These are phyloP conservation scores for Herpetomonas samuelpessoai DNA, from an alignment of 208 protist genomes.

Conservation along the genomic window DNA sequence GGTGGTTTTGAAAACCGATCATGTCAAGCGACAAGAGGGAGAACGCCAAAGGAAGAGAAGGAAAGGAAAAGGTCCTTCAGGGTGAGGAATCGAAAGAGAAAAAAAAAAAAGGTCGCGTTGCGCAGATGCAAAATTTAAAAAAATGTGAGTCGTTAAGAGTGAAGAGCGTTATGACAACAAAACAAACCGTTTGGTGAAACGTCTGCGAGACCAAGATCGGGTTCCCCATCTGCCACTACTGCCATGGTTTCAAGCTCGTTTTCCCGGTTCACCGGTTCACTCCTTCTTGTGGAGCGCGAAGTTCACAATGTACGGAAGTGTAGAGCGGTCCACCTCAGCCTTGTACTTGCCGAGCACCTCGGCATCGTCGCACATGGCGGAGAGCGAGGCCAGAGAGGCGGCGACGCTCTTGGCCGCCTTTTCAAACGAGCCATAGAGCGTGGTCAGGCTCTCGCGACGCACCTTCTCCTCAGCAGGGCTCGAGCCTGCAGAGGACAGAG, in stretches of 20 bases:
- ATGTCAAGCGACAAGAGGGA: not conserved
- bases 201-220: too few species aligned
- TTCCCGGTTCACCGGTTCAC: too few species aligned
- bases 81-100: not conserved
- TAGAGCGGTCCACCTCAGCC: constrained; percentile 43
- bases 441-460: constrained; percentile 29
- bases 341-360: constrained; percentile 43
- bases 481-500: constrained; percentile 1
- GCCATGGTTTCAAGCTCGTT: too few species aligned
- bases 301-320: constrained; percentile 34
- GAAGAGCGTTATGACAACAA: too few species aligned
- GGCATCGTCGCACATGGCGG: constrained; percentile 43
- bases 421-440: constrained; percentile 42
- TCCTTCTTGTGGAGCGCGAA: constrained; percentile 52
- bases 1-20: not conserved
- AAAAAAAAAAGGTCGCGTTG: not conserved
- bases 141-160: too few species aligned
- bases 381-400: constrained; percentile 45
- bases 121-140: not conserved
- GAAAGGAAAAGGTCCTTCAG: constrained; percentile 5
- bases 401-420: constrained; percentile 43
- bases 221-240: too few species aligned
- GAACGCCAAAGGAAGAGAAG: not conserved
- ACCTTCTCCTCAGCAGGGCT: constrained; percentile 26
- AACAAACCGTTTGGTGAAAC: too few species aligned